phyloP scores from a whole-genome alignment of 768 basidiomycete species.

The Galerina marginata region DNA sequence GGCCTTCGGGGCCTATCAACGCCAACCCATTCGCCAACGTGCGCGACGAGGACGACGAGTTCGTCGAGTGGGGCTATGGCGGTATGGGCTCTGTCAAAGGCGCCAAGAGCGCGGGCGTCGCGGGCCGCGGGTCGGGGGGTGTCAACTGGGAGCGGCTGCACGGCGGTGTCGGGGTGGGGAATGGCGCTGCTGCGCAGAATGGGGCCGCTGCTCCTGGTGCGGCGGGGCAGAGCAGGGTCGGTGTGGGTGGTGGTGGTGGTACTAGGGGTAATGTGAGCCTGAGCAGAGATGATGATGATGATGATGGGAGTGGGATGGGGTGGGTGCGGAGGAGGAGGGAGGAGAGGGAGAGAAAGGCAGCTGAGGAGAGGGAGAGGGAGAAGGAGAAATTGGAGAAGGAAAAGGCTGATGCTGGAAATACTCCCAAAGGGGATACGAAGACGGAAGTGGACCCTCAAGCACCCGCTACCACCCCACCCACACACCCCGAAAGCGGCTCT shows the following conservation, averaged over 20 bases:
- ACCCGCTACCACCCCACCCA: no score
- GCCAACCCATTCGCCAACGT: slow-evolving; percentile 69
- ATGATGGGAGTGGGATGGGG: slow-evolving; percentile 87
- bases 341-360: slow-evolving; percentile 41
- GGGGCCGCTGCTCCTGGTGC: not conserved
- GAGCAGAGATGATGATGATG: slow-evolving; percentile 51
- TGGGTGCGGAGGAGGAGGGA: slow-evolving; percentile 70
- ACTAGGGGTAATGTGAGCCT: slow-evolving; percentile 1
- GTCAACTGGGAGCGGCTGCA: slow-evolving; percentile 36
- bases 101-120: slow-evolving; percentile 42
- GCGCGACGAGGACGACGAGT: slow-evolving; percentile 75
- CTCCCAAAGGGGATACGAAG: no score
- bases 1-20: slow-evolving; percentile 25
- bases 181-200: slow-evolving; percentile 18
- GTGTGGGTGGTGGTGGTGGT: not conserved
- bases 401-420: not conserved
- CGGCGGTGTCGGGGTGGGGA: slow-evolving; percentile 19
- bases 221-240: not conserved
- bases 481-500: not conserved
- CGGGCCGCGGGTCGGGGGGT: slow-evolving; percentile 16
- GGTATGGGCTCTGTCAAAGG: slow-evolving; percentile 74
- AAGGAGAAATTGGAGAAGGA: slow-evolving; percentile 8
- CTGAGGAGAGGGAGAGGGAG: slow-evolving; percentile 25
- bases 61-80: slow-evolving; percentile 93
- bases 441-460: no score